These are phyloP conservation scores for Debaryomyces sp. DNA, from an alignment of 1,139 yeast species.

Conservation along the genomic window DNA sequence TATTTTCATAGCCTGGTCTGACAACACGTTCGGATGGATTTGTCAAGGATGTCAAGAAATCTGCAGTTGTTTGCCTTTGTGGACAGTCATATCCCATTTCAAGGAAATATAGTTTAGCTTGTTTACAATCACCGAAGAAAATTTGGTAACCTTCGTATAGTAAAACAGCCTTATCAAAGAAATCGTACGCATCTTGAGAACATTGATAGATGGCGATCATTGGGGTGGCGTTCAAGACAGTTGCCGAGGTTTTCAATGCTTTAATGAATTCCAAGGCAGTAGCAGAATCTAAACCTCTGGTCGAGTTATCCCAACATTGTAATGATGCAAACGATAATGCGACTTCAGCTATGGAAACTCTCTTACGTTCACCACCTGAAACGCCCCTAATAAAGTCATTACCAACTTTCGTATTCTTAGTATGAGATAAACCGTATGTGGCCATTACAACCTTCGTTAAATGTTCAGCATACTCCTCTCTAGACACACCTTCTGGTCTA, in stretches of 20 bases:
- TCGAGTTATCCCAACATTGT: conserved; percentile 55
- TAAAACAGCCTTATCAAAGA: conserved; percentile 47
- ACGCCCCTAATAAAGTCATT: conserved; percentile 76
- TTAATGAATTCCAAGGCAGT: conserved; percentile 49
- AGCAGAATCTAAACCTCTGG: conserved; percentile 52
- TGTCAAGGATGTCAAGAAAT: conserved; percentile 52
- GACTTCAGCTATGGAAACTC: conserved; percentile 60
- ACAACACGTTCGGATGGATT: conserved; percentile 69
- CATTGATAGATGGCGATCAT: conserved; percentile 51
- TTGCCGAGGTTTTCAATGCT: conserved; percentile 43
- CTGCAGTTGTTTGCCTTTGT: conserved; percentile 62
- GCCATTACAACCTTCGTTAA: conserved; percentile 73
- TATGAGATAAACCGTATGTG: conserved; percentile 68
- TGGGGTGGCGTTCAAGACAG: conserved; percentile 38
- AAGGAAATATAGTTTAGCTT: conserved; percentile 46
- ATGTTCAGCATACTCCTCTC: conserved; percentile 61
- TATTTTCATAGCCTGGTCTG: conserved; percentile 47
- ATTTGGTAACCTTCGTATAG: conserved; percentile 48
- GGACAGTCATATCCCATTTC: conserved; percentile 54
- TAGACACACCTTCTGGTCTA: conserved; percentile 52
- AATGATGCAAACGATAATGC: conserved; percentile 22
- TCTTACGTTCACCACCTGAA: conserved; percentile 84
- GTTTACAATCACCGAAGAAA: conserved; percentile 36
- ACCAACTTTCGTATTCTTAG: conserved; percentile 72
- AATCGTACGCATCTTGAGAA: conserved; percentile 47